phyloP scores from a whole-genome alignment of 1,284 basidiomycete genomes.

The Ustilago lituana region DNA sequence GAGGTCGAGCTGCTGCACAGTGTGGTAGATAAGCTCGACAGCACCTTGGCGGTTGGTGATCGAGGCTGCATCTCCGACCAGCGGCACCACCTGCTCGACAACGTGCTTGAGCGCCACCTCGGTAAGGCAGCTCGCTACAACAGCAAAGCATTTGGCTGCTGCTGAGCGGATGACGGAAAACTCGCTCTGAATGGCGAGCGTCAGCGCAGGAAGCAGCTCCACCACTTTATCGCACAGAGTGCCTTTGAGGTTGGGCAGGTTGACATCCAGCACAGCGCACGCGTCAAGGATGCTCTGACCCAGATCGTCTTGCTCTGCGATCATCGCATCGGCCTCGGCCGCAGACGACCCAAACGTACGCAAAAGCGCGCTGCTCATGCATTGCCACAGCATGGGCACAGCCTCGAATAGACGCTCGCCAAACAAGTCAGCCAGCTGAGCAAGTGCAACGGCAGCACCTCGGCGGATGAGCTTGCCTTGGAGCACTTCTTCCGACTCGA shows the following conservation, averaged over 20 bases:
- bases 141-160: slow-evolving; percentile 85
- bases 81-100: slow-evolving; percentile 84
- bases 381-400: slow-evolving; percentile 92
- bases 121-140: slow-evolving; percentile 85
- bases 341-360: slow-evolving; percentile 76
- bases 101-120: slow-evolving; percentile 86
- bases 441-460: slow-evolving; percentile 86
- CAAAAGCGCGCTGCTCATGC: slow-evolving; percentile 81
- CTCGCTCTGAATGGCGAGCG: slow-evolving; percentile 80
- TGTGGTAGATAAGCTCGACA: slow-evolving; percentile 83
- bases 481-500: slow-evolving; percentile 68
- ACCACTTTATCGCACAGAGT: slow-evolving; percentile 77
- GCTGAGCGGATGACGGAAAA: slow-evolving; percentile 89
- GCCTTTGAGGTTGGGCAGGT: slow-evolving; percentile 79
- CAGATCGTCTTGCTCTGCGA: slow-evolving; percentile 49
- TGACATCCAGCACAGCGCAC: slow-evolving; percentile 85
- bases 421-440: slow-evolving; percentile 80
- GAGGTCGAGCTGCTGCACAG: slow-evolving; percentile 89
- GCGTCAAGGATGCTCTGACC: slow-evolving; percentile 95
- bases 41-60: slow-evolving; percentile 86
- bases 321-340: slow-evolving; percentile 50
- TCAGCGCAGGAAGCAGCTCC: slow-evolving; percentile 80
- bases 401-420: slow-evolving; percentile 77
- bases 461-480: slow-evolving; percentile 72
- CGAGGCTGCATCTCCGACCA: slow-evolving; percentile 82